Percentiles rank a stretch among this genome's conserved stretches.
These are phyloP conservation scores for Penicillium malachiteum DNA, from an alignment of 495 filamentous ascomycete genomes.

Conservation along the genomic window DNA sequence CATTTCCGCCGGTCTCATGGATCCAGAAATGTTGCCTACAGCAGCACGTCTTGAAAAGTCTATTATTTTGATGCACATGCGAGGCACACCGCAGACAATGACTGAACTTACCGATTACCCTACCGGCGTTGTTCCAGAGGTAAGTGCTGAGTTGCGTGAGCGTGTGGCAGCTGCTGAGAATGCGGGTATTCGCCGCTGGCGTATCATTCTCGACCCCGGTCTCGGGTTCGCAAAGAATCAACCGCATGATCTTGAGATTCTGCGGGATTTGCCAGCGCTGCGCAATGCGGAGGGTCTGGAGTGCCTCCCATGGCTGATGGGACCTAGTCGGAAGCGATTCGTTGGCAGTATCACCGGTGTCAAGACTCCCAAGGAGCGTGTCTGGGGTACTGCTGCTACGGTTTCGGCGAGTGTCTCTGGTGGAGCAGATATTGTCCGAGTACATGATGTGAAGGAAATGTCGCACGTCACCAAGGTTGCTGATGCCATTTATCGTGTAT, in stretches of 20 bases:
- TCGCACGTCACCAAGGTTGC: constrained; percentile 80
- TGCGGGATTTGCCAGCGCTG: constrained; percentile 64
- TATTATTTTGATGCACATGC: constrained; percentile 93
- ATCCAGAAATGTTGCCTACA: constrained; percentile 78
- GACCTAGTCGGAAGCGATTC: constrained; percentile 87
- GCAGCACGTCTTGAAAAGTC: constrained; percentile 78
- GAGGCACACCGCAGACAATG: constrained; percentile 87
- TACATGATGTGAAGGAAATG: constrained; percentile 95
- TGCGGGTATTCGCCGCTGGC: constrained; percentile 85
- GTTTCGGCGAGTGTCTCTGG: constrained; percentile 84
- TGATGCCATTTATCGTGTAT: constrained; percentile 77
- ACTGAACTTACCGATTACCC: constrained; percentile 67
- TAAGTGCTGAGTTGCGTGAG: constrained; percentile 65
- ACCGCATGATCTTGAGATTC: constrained; percentile 75
- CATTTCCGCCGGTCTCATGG: constrained; percentile 78
- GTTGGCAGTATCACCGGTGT: constrained; percentile 82
- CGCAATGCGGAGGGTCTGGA: constrained; percentile 61
- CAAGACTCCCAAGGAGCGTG: constrained; percentile 60
- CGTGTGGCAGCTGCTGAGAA: constrained; percentile 75
- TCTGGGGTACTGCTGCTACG: constrained; percentile 86
- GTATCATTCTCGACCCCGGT: constrained; percentile 91
- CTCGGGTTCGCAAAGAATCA: constrained; percentile 88
- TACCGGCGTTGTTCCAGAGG: constrained; percentile 65
- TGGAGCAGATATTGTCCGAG: constrained; percentile 92
- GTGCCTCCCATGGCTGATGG: constrained; percentile 84